Base-by-base conservation (phyloP, 306 rosid genomes). In the Potentilla sterilis region DNA sequence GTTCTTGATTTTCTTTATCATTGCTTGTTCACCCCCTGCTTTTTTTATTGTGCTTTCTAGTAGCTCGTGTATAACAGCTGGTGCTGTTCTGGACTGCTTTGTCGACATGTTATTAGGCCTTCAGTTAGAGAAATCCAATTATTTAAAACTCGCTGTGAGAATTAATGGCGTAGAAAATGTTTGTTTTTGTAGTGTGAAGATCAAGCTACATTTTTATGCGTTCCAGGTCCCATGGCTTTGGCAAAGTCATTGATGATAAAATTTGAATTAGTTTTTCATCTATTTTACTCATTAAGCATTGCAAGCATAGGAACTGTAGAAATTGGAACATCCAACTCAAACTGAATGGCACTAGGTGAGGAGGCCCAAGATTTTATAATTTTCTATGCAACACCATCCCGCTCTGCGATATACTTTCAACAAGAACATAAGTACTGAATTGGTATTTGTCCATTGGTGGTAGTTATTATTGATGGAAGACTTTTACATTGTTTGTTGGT, bases 401-500 rank as follows among this genome's bases (percentile, higher is more conserved):
- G 1, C 11, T 62, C 11, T 34, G 12, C 22, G 21, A 62, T 35
- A 34, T 62, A 62, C 67, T 34, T 62, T 62, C 42, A 4, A 15
- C 19, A 34, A 5, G 21, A 14, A 38, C 35, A 6, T 32, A 73
- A 73, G 28, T 41, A 51, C 57, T 4, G 63, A 49, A 21, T 67
- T 48, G 18, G 70, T 46, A n/a, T 15, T 40, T 59, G 9, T 28
- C 34, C 51, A 32, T 68, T 64, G 51, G 48, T 35, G 57, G 55
- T 46, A 38, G 62, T 21, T 52, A 18, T 19, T 37, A 15, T 71
- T 51, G 1, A 52, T 71, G 51, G 51, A 35, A 63, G 49, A 44
- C 62, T 46, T 21, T 49, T 52, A 75, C 41, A 22, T 67, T 72
- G 12, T 75, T 64, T 74, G 47, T 48, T 78, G 63, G n/a, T 49